These are phyloP conservation scores for Discostella stelligera DNA, from an alignment of 352 stramenopile genomes.

Conservation along the genomic window DNA sequence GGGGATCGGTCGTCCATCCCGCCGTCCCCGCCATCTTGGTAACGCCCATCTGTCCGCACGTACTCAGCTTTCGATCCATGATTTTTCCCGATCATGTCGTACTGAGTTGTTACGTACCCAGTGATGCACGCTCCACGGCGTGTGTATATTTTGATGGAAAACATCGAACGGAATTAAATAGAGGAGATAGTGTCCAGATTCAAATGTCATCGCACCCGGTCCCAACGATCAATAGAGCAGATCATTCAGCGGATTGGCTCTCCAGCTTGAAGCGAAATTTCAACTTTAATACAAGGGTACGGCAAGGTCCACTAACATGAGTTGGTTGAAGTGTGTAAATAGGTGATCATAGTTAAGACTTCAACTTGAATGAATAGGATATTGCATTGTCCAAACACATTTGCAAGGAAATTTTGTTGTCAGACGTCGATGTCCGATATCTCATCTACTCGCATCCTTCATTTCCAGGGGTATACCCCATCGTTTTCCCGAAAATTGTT, in stretches of 20 bases:
- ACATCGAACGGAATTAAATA: slow-evolving; percentile 65
- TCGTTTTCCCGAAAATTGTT: slow-evolving; percentile 58
- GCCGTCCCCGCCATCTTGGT: slow-evolving; percentile 96
- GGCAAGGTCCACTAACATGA: slow-evolving; percentile 56
- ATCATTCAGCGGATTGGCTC: slow-evolving; percentile 80
- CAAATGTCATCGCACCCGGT: slow-evolving; percentile 78
- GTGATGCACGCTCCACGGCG: slow-evolving; percentile 69
- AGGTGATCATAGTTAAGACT: neutral
- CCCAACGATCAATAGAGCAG: slow-evolving; percentile 73
- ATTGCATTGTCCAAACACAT: neutral
- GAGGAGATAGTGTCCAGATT: slow-evolving; percentile 78
- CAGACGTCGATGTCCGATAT: neutral
- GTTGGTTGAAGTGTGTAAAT: neutral
- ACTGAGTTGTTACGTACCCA: slow-evolving; percentile 71
- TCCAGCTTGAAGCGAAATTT: slow-evolving; percentile 76
- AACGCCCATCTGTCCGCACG: slow-evolving; percentile 98
- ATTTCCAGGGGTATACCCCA: slow-evolving; percentile 61
- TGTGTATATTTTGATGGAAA: slow-evolving; percentile 83
- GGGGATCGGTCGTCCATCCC: slow-evolving; percentile 96
- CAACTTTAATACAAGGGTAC: slow-evolving; percentile 77
- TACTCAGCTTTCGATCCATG: slow-evolving; percentile 85
- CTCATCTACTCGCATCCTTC: slow-evolving; percentile 3
- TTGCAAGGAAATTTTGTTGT: neutral
- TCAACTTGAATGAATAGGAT: neutral
- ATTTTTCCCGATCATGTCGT: slow-evolving; percentile 83